Base-by-base conservation (phyloP, 2,329 filamentous ascomycete species). In the Diplocarpon rosae region DNA sequence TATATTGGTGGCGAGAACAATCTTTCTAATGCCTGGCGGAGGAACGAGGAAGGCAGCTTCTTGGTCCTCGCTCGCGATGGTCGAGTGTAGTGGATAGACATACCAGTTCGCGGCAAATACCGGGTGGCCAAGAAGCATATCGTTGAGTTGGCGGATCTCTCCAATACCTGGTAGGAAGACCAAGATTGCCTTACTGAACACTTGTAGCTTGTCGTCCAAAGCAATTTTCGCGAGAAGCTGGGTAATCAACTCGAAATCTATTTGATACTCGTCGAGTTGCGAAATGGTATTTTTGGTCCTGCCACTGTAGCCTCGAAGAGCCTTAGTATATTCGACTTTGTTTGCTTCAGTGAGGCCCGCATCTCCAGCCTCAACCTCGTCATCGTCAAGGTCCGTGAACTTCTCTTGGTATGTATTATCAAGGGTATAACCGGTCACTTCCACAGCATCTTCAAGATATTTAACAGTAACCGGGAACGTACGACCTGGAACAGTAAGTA, bases 1-100 rank as follows among this genome's bases (percentile, higher is more conserved):
- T 62, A 98, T 98, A 60, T 98, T 98, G 12, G 92, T 98, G 1
- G 92, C 89, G 43, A 98, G 74, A 1, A 98, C 90, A 52, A 98
- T 92, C 66, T 98, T 98, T 51, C 89, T 77, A 45, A 80, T 72
- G 0, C 90, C 90, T 2, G 72, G 73, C 1, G 89, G 87, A 5
- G 92, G 92, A 0, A 95, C 67, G 5, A 86, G 69, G 61, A 98
- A 98, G 0, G 92, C 92, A 29, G 84, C 81, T 64, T 98, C 90
- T 62, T 98, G 92, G 49, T 98, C 92, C 57, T 96, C 90, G 37
- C 85, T 95, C 10, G 90, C 88, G 55, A 98, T 95, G 0, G 85
- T 87, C 0, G 92, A 96, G 62, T 98, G 92, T 30, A 98, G 71
- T 11, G 88, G 84, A 62, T 94, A 89, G 1, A 98, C 72, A 43